Evolutionary conservation across 2,329 filamentous ascomycete genomes (phyloP).

Genomic region (Parafenestella ontariensis): DNA sequence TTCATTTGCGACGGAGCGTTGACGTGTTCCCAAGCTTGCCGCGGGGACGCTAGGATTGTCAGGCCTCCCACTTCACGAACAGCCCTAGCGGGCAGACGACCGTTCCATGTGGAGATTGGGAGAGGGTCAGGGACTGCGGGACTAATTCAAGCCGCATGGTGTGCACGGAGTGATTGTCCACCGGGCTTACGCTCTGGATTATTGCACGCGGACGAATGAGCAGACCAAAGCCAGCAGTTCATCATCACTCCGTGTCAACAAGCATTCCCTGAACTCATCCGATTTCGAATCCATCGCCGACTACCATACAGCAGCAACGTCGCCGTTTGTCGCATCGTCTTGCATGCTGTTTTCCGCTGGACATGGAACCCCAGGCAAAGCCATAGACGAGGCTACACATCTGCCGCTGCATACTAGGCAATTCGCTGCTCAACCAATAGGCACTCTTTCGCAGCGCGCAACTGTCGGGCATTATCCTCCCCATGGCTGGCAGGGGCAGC

Average conservation of each 20-base stretch:
- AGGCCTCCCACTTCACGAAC: conserved; percentile 38
- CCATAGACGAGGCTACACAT: conserved; percentile 26
- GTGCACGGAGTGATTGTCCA: conserved; percentile 38
- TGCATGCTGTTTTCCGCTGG: conserved; percentile 4
- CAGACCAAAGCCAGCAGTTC: conserved; percentile 5
- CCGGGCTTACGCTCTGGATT: conserved; percentile 44
- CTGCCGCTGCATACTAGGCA: conserved; percentile 26
- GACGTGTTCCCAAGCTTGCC: conserved; percentile 39
- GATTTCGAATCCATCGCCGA: conserved; percentile 13
- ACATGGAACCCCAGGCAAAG: conserved; percentile 10
- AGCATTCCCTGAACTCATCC: conserved; percentile 3
- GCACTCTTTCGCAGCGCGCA: conserved; percentile 3
- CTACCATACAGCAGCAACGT: conserved; percentile 17
- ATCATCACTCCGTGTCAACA: conserved; percentile 14
- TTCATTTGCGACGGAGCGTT: conserved; percentile 20
- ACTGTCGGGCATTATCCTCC: conserved; percentile 18
- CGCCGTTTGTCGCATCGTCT: conserved; percentile 5
- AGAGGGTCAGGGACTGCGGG: conserved; percentile 23
- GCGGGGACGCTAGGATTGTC: conserved; percentile 22
- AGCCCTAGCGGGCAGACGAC: conserved; percentile 27
- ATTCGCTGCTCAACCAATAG: conserved; percentile 27
- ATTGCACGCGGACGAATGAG: conserved; percentile 34
- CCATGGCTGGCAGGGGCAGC: conserved; percentile 24
- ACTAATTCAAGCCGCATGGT: conserved; percentile 30
- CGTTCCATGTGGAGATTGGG: conserved; percentile 47